These are phyloP conservation scores for Eimeria falciformis DNA, from an alignment of 169 alveolate species.

Conservation along the genomic window DNA sequence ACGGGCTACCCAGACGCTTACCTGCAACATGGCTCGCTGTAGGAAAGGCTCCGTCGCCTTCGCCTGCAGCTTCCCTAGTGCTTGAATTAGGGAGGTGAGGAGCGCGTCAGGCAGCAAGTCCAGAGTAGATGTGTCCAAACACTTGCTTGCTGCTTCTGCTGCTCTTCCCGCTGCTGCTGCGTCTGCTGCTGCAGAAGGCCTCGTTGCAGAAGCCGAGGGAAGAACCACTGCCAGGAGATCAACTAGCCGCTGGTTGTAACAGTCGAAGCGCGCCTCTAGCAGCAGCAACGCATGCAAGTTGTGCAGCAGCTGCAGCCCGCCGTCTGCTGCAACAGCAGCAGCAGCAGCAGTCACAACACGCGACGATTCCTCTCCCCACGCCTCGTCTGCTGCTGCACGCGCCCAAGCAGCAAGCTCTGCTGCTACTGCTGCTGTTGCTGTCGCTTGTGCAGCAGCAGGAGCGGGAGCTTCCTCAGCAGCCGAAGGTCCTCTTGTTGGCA, in stretches of 20 bases:
- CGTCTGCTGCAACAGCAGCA: not conserved
- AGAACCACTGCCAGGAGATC: not conserved
- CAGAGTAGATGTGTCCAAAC: not conserved
- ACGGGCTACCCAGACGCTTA: too few relatives aligned
- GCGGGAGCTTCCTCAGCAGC: not conserved
- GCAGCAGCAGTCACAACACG: not conserved
- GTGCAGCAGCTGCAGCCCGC: not conserved
- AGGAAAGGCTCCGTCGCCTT: not conserved
- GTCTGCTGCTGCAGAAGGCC: not conserved
- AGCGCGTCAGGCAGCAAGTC: not conserved
- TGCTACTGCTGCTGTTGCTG: not conserved
- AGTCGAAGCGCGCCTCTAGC: not conserved
- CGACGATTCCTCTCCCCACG: not conserved
- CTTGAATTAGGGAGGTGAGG: not conserved
- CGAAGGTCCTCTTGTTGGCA: too few relatives aligned
- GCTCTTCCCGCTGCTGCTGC: not conserved
- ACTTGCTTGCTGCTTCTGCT: not conserved
- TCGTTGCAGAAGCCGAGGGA: not conserved
- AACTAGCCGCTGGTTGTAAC: not conserved
- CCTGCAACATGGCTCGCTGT: not conserved
- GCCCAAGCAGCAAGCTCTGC: not conserved
- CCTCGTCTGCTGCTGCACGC: not conserved
- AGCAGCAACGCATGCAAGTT: not conserved
- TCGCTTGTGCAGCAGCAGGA: not conserved
- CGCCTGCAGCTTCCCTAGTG: conserved; percentile 2